phyloP scores from a whole-genome alignment of 129 eudicot genomes.

The Centrapalus pauciflorus region DNA sequence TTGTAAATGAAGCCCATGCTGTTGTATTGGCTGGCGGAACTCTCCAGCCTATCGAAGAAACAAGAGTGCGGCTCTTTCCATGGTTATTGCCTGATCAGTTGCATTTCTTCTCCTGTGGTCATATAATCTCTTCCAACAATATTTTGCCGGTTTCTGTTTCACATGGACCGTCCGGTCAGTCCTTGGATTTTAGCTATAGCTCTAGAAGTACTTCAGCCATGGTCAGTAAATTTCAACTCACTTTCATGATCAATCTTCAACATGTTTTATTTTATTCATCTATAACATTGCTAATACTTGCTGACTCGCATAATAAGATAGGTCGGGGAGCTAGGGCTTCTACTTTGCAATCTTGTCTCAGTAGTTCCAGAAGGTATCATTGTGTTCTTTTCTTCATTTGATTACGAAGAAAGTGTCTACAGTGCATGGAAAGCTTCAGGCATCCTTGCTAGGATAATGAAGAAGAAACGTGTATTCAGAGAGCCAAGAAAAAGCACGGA shows the following conservation, averaged over 20 bases:
- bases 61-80: slow-evolving; percentile 84
- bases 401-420: slow-evolving; percentile 68
- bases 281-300: background rate
- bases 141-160: slow-evolving; percentile 83
- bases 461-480: slow-evolving; percentile 71
- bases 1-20: slow-evolving; percentile 79
- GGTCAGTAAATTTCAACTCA: slow-evolving; percentile 36
- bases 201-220: slow-evolving; percentile 60
- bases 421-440: slow-evolving; percentile 78
- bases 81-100: slow-evolving; percentile 56
- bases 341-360: slow-evolving; percentile 63
- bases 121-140: slow-evolving; percentile 69
- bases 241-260: background rate
- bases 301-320: slow-evolving; percentile 30
- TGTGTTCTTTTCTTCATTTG: slow-evolving; percentile 89
- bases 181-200: slow-evolving; percentile 77
- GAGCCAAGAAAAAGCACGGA: slow-evolving; percentile 87
- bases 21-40: slow-evolving; percentile 95
- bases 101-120: slow-evolving; percentile 84
- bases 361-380: slow-evolving; percentile 83
- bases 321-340: slow-evolving; percentile 88
- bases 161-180: slow-evolving; percentile 77
- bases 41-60: slow-evolving; percentile 93
- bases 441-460: slow-evolving; percentile 59
- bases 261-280: background rate